Conservation (phyloP, 768 basidiomycete species). For the Bullera alba region DNA sequence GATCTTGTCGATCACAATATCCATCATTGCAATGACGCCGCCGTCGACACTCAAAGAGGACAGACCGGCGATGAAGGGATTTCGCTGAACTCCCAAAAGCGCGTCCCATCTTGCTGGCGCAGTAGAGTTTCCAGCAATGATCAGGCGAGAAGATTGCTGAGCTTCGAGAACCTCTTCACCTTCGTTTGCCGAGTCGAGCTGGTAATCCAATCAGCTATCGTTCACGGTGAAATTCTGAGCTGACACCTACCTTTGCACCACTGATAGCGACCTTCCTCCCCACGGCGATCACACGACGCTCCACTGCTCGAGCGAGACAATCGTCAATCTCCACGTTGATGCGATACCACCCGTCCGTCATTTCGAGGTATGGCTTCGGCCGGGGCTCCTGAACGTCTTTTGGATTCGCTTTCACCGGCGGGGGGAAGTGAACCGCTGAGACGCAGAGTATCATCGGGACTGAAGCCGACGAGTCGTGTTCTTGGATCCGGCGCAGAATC, state of each 20-base stretch:
- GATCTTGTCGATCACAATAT: conserved; percentile 64
- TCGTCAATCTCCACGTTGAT: conserved; percentile 69
- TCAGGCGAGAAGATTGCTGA: conserved; percentile 59
- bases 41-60: conserved; percentile 75
- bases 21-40: conserved; percentile 66
- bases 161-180: conserved; percentile 76
- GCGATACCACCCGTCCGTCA: conserved; percentile 98
- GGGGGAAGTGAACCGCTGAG: conserved; percentile 53
- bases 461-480: conserved; percentile 71
- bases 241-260: conserved; percentile 63
- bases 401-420: conserved; percentile 10
- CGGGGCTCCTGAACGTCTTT: conserved; percentile 47
- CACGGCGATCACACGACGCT: conserved; percentile 59
- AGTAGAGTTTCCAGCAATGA: conserved; percentile 75
- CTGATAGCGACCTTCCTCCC: conserved; percentile 78
- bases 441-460: conserved; percentile 81
- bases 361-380: conserved; percentile 61
- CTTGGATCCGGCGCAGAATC: conserved; percentile 68
- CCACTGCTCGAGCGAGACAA: conserved; percentile 63
- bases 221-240: background rate
- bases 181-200: conserved; percentile 70
- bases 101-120: conserved; percentile 81
- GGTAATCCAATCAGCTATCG: conserved; percentile 2
- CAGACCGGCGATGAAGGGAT: conserved; percentile 65
- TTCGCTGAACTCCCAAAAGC: conserved; percentile 67